Evolutionary conservation across 768 basidiomycete genomes (phyloP).

Genomic region (Mycena sanguinolenta): DNA sequence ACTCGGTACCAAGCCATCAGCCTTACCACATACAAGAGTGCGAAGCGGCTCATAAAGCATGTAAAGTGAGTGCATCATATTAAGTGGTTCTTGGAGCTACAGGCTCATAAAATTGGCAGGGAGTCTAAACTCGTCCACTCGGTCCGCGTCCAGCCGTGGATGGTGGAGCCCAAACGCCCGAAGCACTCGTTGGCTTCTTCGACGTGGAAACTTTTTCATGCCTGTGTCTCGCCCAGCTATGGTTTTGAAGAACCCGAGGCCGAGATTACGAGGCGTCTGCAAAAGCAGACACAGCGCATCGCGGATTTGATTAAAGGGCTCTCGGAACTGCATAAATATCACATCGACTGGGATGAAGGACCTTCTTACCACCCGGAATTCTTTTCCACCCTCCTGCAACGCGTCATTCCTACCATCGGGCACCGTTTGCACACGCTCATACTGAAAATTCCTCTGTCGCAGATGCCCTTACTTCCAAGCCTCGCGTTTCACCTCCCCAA

Average conservation of each 20-base stretch:
- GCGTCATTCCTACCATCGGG: slow-evolving; percentile 51
- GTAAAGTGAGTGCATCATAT: slow-evolving; percentile 42
- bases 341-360: slow-evolving; percentile 56
- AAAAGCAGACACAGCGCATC: slow-evolving; percentile 53
- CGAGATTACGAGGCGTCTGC: slow-evolving; percentile 50
- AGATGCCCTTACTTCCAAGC: slow-evolving; percentile 49
- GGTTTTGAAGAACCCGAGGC: slow-evolving; percentile 46
- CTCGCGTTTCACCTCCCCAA: slow-evolving; percentile 45
- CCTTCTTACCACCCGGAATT: slow-evolving; percentile 52
- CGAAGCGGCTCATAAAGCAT: slow-evolving; percentile 47
- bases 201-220: slow-evolving; percentile 46
- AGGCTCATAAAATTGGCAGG: slow-evolving; percentile 29
- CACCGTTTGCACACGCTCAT: slow-evolving; percentile 48
- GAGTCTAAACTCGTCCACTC: slow-evolving; percentile 48
- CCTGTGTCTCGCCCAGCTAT: slow-evolving; percentile 48
- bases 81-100: not conserved
- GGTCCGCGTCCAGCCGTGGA: slow-evolving; percentile 57
- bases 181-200: slow-evolving; percentile 42
- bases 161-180: slow-evolving; percentile 49
- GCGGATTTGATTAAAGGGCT: slow-evolving; percentile 49
- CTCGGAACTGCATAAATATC: slow-evolving; percentile 51
- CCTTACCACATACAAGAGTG: slow-evolving; percentile 45
- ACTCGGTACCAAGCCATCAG: slow-evolving; percentile 40
- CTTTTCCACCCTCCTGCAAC: slow-evolving; percentile 53
- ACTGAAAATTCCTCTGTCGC: slow-evolving; percentile 55